Conservation (phyloP, 306 rosid species). For the Dalbergia oliveri region DNA sequence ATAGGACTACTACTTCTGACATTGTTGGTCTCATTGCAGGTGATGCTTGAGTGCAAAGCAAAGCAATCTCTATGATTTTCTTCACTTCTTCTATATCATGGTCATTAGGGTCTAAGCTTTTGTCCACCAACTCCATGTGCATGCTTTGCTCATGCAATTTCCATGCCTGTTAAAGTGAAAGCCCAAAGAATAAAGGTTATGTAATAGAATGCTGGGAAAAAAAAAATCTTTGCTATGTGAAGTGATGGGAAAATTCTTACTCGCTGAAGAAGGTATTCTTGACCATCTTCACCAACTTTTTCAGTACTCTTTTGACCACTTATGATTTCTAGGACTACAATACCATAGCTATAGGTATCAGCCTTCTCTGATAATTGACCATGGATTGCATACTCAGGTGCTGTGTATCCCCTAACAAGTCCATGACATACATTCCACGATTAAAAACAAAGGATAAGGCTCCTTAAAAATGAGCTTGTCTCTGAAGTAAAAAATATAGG, state of each 20-base stretch:
- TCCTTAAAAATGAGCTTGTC: too few species aligned
- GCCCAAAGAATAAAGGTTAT: not conserved
- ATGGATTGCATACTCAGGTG: slow-evolving; percentile 80
- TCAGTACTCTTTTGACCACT: slow-evolving; percentile 65
- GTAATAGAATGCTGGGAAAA: not conserved
- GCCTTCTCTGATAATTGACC: slow-evolving; percentile 78
- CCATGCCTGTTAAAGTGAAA: slow-evolving; percentile 59
- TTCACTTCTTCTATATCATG: slow-evolving; percentile 63
- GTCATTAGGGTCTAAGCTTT: slow-evolving; percentile 54
- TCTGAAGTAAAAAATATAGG: not conserved
- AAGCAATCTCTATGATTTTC: slow-evolving; percentile 61
- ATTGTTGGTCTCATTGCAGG: slow-evolving; percentile 68
- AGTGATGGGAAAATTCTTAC: slow-evolving; percentile 50
- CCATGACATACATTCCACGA: not conserved
- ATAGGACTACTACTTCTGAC: slow-evolving; percentile 66
- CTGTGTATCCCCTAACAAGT: slow-evolving; percentile 71
- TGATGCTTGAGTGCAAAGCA: slow-evolving; percentile 71
- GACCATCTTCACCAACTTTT: slow-evolving; percentile 40
- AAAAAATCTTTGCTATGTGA: not conserved
- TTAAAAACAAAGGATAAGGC: too few species aligned
- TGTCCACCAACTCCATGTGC: slow-evolving; percentile 61
- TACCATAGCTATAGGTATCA: slow-evolving; percentile 74
- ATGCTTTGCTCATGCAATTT: slow-evolving; percentile 54
- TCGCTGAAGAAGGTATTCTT: slow-evolving; percentile 64
- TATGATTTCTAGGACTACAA: slow-evolving; percentile 70